Base-by-base conservation (phyloP, 345 rosid species). In the Laguncularia racemosa region DNA sequence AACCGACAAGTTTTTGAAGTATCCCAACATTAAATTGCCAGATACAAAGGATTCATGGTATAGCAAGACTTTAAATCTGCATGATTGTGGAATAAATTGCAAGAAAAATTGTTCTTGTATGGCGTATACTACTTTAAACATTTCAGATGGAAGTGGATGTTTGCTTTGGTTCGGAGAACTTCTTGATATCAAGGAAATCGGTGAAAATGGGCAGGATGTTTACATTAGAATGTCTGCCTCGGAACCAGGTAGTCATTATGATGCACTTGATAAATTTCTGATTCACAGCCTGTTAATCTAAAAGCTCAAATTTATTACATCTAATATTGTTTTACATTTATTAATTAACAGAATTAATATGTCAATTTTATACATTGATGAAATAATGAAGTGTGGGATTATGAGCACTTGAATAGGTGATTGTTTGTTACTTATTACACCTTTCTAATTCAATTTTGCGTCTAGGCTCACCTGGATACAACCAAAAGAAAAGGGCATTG, bases 101-200 rank as follows among this genome's bases (percentile, higher is more conserved):
- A 47, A 59, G 52, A 52, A 56, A 3, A 56, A 71, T 20, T 71
- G 70, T 50, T 55, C 59, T 7, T 71, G 74, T 23, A 71, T 16
- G 40, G 70, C 62, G 8, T 70, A 64, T 60, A 53, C 74, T 12
- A 46, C 46, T 56, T 60, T 48, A 2, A 58, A 70, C 60, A 47
- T 59, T 12, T 57, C 52, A 46, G 58, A 13, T 38, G n/a, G 74
- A 20, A 55, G 62, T 5, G 74, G 74, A 14, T 70, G 74, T 44
- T 47, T 55, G 17, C 26, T 64, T 0, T 70, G 74, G 74, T 65
- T 59, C 16, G 54, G 46, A 17, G 62, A 46, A 33, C 58, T 70
- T n/a, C 1, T 55, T n/a, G 74, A 60, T 28, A 60, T 46, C 14
- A 49, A 20, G 43, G 13, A 59, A 11, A 21, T 19, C 15, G 0